Evolutionary conservation across 768 basidiomycete genomes (phyloP), one percentile per base, ranked within the genome.

Genomic region (Lactarius evosmus): DNA sequence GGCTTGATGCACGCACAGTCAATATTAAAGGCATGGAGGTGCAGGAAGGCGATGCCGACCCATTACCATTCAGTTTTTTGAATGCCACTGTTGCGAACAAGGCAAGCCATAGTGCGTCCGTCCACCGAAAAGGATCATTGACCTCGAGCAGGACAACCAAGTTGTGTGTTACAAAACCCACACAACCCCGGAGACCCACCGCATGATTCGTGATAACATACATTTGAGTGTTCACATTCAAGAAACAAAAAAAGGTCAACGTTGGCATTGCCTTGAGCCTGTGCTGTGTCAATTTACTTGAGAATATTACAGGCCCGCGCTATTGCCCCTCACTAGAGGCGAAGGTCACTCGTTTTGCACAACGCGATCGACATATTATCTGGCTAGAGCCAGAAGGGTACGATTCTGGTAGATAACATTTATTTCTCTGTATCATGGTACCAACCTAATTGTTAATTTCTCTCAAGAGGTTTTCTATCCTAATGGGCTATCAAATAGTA

Each of bases 341-440:
- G 11, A 96, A 96, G 72, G 84, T 96, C 9, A 78, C 85, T 41
- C 83, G 92, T 14, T 95, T 95, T 72, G 82, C 82, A 3, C 75
- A 89, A 65, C 93, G 89, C 73, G 75, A 78, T 7, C 75, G 76
- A 5, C 94, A 96, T 70, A 85, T 75, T 2, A 81, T 95, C 46
- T 96, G 93, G 93, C 78, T 96, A 3, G 94, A 96, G 71, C 94
- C 93, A 0, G 94, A 96, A 72, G 94, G 94, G 0, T 94, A 92
- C 63, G 90, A 93, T 70, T 91, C 93, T 17, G 86, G 93, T 91
- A 46, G 33, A 72, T 46, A 32, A 38, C 29, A 38, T 22, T n/a
- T 44, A 54, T 22, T 16, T 49, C 54, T 55, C n/a, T 33, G 14
- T 32, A 22, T 27, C 29, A 62, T 29, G 34, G 19, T n/a, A 32